Percentiles rank a stretch among this genome's conserved stretches.
phyloP scores from a whole-genome alignment of 345 rosid genomes.

The Gynandropsis gynandra region DNA sequence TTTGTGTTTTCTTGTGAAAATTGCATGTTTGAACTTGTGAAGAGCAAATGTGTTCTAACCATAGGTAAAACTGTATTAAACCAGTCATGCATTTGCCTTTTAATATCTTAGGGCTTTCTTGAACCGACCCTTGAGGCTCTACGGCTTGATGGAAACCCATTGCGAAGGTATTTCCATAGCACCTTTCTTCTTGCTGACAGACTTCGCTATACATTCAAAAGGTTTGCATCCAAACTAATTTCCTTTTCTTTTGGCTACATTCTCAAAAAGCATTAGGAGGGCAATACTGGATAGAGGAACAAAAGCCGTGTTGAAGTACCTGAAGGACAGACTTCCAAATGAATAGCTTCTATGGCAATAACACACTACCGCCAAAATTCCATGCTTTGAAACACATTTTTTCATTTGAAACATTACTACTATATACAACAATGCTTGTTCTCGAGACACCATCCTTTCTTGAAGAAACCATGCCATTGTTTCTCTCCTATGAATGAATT shows the following conservation, averaged over 20 bases:
- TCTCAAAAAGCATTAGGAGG: constrained; percentile 62
- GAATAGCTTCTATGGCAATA: constrained; percentile 21
- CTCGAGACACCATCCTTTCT: not conserved
- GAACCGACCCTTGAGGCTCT: constrained; percentile 70
- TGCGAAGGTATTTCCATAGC: constrained; percentile 57
- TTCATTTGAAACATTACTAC: constrained; percentile 23
- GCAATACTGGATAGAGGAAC: constrained; percentile 75
- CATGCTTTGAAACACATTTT: not conserved
- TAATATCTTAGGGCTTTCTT: constrained; percentile 58
- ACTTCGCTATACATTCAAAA: constrained; percentile 2
- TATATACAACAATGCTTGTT: not conserved
- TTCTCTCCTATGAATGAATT: not conserved
- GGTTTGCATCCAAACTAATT: not conserved
- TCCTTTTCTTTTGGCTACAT: not conserved
- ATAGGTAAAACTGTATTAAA: too few species aligned
- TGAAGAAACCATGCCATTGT: constrained; percentile 6
- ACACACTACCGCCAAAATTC: not conserved
- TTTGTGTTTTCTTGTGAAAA: too few species aligned
- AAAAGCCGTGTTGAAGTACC: constrained; percentile 67
- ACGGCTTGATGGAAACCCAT: constrained; percentile 83
- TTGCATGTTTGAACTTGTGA: too few species aligned
- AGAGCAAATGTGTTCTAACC: too few species aligned
- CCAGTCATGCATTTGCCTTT: too few species aligned
- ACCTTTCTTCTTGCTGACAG: not conserved
- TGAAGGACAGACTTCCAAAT: constrained; percentile 74